Evolutionary conservation across 345 rosid genomes (phyloP).

Genomic region (Eucalyptus curtisii): DNA sequence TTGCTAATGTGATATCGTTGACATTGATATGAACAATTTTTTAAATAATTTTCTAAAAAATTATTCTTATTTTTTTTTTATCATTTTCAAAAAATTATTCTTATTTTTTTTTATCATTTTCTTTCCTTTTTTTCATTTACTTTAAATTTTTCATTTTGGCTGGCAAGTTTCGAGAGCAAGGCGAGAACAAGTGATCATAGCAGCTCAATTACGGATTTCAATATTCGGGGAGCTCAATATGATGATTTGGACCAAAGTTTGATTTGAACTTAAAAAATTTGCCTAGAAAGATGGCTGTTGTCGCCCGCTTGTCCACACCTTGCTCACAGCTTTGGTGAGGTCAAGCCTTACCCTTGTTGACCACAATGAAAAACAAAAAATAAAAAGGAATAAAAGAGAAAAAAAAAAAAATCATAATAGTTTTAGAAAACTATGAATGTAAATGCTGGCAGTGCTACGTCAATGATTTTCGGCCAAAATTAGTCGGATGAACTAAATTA

Average conservation of each 20-base stretch:
- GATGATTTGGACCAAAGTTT: neutral
- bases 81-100: too few relatives aligned
- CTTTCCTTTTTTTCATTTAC: too few relatives aligned
- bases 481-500: rapidly evolving
- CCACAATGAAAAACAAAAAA: neutral
- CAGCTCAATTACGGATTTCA: neutral
- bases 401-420: too few relatives aligned
- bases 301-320: too few relatives aligned
- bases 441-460: neutral
- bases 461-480: too few relatives aligned
- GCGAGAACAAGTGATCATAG: neutral
- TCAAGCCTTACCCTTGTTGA: neutral
- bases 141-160: neutral
- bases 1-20: too few relatives aligned
- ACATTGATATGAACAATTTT: neutral
- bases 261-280: neutral
- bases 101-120: too few relatives aligned
- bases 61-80: too few relatives aligned
- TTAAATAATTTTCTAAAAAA: too few relatives aligned
- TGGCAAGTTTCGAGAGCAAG: neutral
- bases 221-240: neutral
- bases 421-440: too few relatives aligned
- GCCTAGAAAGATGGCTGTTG: neutral
- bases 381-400: neutral
- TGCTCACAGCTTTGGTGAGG: neutral